Percentiles rank a stretch among this genome's conserved stretches.
These are phyloP conservation scores for Hypomontagnella monticulosa DNA, from an alignment of 495 filamentous ascomycete species.

Conservation along the genomic window DNA sequence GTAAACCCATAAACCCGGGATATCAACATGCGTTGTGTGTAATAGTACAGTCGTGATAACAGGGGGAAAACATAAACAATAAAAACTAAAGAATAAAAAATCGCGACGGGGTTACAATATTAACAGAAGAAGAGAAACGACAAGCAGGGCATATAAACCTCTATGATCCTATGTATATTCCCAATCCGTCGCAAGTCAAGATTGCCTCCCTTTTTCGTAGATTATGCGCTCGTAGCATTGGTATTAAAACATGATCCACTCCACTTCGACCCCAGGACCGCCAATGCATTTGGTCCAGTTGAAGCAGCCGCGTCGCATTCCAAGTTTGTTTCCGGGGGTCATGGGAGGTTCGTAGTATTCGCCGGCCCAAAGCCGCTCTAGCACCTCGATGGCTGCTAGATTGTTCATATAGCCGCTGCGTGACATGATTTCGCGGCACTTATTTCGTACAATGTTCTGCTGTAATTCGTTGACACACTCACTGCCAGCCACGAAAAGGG, in stretches of 20 bases:
- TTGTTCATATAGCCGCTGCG: constrained; percentile 95
- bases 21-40: constrained; percentile 39
- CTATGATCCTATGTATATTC: constrained; percentile 32
- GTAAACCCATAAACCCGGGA: constrained; percentile 34
- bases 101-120: constrained; percentile 22
- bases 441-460: constrained; percentile 76
- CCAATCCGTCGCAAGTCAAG: constrained; percentile 21
- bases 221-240: constrained; percentile 10
- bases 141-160: constrained; percentile 26
- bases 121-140: constrained; percentile 17
- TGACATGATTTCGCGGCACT: constrained; percentile 85
- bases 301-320: constrained; percentile 62
- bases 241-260: constrained; percentile 84
- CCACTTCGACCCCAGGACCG: constrained; percentile 71
- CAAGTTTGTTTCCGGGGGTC: constrained; percentile 45
- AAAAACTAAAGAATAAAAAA: constrained; percentile 7
- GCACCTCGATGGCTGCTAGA: constrained; percentile 80
- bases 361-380: constrained; percentile 83
- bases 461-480: constrained; percentile 88
- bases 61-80: constrained; percentile 9
- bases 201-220: constrained; percentile 26
- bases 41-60: constrained; percentile 39
- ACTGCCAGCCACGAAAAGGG: constrained; percentile 88
- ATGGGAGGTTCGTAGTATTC: constrained; percentile 59
- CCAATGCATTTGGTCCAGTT: constrained; percentile 82